Evolutionary conservation across 345 rosid genomes (phyloP).

Genomic region (Hibiscus mutabilis): DNA sequence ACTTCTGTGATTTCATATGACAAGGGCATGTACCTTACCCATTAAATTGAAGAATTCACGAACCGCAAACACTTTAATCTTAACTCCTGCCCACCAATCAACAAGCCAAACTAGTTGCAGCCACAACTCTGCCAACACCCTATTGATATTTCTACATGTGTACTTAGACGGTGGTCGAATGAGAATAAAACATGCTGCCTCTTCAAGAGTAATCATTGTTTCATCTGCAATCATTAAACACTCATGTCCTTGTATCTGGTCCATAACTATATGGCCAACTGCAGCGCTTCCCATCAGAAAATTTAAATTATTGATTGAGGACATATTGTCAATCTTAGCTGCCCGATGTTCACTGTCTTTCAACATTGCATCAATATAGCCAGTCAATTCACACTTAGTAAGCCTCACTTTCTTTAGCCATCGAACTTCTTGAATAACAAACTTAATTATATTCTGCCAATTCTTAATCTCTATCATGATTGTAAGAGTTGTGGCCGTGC

Average conservation of each 20-base stretch:
- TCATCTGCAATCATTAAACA: constrained; percentile 79
- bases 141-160: too few species aligned
- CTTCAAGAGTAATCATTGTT: constrained; percentile 37
- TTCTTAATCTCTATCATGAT: constrained; percentile 94
- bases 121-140: too few species aligned
- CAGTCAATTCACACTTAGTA: constrained; percentile 92
- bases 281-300: constrained; percentile 98
- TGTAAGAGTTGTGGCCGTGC: constrained; percentile 98
- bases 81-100: too few species aligned
- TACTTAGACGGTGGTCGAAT: too few species aligned
- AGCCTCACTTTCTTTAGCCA: constrained; percentile 97
- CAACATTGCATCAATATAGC: constrained; percentile 90
- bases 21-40: too few species aligned
- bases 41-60: too few species aligned
- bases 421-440: constrained; percentile 94
- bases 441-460: constrained; percentile 87
- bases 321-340: constrained; percentile 92
- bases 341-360: constrained; percentile 98
- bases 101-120: too few species aligned
- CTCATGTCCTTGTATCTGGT: constrained; percentile 91
- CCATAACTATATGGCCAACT: constrained; percentile 91
- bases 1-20: too few species aligned
- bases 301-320: constrained; percentile 97
- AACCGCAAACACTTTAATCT: too few species aligned
- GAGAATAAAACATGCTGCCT: too few species aligned